Percentiles rank a stretch among this genome's conserved stretches.
Evolutionary conservation across 2,329 filamentous ascomycete species (phyloP).

Genomic region (Fusarium liriodendri): DNA sequence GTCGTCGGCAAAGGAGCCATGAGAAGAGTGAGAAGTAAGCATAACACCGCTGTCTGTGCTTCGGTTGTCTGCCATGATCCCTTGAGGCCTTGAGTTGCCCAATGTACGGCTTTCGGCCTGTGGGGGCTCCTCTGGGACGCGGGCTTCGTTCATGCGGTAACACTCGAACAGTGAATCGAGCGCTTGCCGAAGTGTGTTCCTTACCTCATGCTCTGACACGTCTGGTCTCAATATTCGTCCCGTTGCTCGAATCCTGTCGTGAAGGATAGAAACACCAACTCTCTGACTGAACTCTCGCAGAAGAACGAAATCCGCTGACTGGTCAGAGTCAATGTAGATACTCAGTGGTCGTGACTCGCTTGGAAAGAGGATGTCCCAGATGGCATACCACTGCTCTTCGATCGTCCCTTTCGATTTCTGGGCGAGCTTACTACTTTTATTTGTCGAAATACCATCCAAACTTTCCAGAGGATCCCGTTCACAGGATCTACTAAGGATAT

Average conservation of each 20-base stretch:
- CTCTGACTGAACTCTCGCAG: background rate
- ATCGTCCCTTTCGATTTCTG: background rate
- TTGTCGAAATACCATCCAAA: background rate
- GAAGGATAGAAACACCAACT: background rate
- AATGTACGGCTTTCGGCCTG: background rate
- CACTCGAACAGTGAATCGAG: background rate
- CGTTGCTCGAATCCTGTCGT: background rate
- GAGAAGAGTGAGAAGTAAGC: background rate
- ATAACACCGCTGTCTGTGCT: background rate
- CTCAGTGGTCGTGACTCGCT: background rate
- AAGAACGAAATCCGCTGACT: background rate
- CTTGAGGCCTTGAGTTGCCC: background rate
- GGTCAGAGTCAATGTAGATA: background rate
- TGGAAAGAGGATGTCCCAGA: background rate
- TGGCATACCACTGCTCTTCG: conserved; percentile 3
- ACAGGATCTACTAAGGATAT: background rate
- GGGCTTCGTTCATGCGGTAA: background rate
- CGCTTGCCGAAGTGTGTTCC: background rate
- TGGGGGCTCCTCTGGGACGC: background rate
- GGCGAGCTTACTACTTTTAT: background rate
- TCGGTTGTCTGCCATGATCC: background rate
- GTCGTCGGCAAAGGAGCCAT: background rate
- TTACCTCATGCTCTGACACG: background rate
- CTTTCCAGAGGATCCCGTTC: background rate
- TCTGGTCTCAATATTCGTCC: background rate